Base-by-base conservation (phyloP, 495 filamentous ascomycete genomes). In the Lasiosphaeria ovina region DNA sequence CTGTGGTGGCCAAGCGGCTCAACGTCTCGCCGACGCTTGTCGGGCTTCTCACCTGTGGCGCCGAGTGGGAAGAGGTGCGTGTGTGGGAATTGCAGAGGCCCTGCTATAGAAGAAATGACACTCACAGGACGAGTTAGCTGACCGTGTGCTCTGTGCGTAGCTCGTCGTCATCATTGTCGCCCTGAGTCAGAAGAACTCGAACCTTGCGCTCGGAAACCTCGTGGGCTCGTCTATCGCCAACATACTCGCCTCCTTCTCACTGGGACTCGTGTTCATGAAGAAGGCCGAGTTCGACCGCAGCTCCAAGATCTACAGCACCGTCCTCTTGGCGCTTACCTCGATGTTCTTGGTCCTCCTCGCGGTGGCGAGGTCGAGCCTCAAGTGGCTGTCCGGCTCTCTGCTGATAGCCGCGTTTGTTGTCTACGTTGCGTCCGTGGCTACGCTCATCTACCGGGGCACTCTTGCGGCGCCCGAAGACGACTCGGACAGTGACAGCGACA, bases 161-260 rank as follows among this genome's bases (percentile, higher is more conserved):
- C 81, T 85, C 31, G 81, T 76, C 0, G 81, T 85, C 3, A 76
- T 85, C 12, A 62, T 80, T 7, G 75, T 76, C 6, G 72, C 80
- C n/a, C 68, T 84, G 17, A 62, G 72, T 3, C 77, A 78, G 45
- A 65, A 74, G 54, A 77, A 73, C 31, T 71, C 77, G 8, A 75
- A 80, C 1, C 67, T 85, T n/a, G 83, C 80, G 11, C 59, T 84
- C 0, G 83, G 83, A 2, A 85, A 84, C 68, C 69, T 85, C 9
- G 68, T 85, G 60, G 82, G 83, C 0, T 84, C 82, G 1, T 73
- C 76, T 6, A 77, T 85, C 36, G 79, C 81, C 49, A 85, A 85
- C 57, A 79, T 84, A 48, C 76, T 85, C 9, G 81, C 78, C 6
- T 80, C 81, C 3, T 85, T 85, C 65, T 80, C 82, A 0, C 66